Evolutionary conservation across 352 stramenopile species (phyloP), one percentile per base, ranked within the genome.

Genomic region (Globisporangium polare): DNA sequence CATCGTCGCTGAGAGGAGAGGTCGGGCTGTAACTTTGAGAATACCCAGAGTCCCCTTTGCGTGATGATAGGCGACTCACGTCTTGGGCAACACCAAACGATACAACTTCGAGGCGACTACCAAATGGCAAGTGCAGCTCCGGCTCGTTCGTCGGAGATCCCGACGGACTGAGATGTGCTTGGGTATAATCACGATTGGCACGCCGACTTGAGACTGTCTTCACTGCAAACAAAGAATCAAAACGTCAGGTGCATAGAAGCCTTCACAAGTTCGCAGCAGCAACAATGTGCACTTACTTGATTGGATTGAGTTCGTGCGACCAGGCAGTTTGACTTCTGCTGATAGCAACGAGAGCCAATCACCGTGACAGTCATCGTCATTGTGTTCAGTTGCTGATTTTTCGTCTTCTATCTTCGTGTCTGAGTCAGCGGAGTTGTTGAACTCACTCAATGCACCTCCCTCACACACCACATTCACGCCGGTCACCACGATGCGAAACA

Each of bases 401-500:
- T 58, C 41, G 9, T 45, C 24, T 17, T 15, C 22, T 35, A 20
- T 12, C 9, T 17, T 49, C 9, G 47, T 24, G n/a, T 27, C 31
- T 18, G 17, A n/a, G 20, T 65, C 53, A n/a, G 20, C 18, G 15
- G 10, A 0, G 3, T 51, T 60, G n/a, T 29, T 54, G 3, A 24
- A 52, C 10, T 53, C 37, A 10, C 9, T n/a, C 15, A 24, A 10
- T 5, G 24, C 33, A 29, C n/a, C 15, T 22, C 53, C 47, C 6
- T 17, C 39, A 8, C n/a, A 15, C 6, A 20, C 9, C 0, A 54
- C 39, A 29, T 60, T 77, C 27, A 71, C 63, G 42, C 74, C 72
- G 20, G 70, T 69, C 37, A 80, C 37, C 20, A 70, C 74, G 24
- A 83, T 75, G 58, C 72, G 72, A 31, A 83, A 83, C 5, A 80